Conservation (phyloP, 192 early-diverging fungal species). For the Chytriomyces confervae region DNA sequence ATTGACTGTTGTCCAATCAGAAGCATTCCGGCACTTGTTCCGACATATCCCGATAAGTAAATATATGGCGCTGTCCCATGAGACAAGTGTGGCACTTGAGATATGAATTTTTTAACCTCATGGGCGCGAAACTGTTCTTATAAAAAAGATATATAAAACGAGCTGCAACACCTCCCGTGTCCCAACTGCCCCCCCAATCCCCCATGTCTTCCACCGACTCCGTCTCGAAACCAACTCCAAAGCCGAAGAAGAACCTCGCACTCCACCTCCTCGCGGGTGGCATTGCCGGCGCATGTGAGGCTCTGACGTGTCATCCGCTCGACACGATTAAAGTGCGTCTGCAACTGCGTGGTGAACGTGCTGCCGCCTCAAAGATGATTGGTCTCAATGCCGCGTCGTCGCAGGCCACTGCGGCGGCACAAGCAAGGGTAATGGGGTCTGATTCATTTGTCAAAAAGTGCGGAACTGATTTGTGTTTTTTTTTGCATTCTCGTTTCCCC, state of each 20-base stretch:
- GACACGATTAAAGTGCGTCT: constrained; percentile 99
- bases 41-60: too few species aligned
- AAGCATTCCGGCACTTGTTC: too few species aligned
- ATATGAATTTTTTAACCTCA: too few species aligned
- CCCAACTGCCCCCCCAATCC: neutral
- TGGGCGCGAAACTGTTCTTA: too few species aligned
- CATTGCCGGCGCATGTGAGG: constrained; percentile 89
- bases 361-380: constrained; percentile 24
- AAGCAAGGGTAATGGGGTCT: constrained; percentile 53
- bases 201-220: neutral
- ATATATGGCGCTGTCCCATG: too few species aligned
- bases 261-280: constrained; percentile 89
- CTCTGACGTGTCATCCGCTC: constrained; percentile 86
- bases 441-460: neutral
- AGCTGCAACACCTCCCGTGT: too few species aligned
- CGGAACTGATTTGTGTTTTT: neutral
- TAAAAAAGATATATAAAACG: too few species aligned
- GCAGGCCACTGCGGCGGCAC: constrained; percentile 64
- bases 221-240: constrained; percentile 13
- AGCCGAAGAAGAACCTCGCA: constrained; percentile 66
- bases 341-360: constrained; percentile 75
- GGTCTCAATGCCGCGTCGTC: constrained; percentile 37
- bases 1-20: too few species aligned
- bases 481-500: constrained; percentile 5
- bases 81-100: too few species aligned